phyloP scores from a whole-genome alignment of 2,329 filamentous ascomycete species.

The Immersiporthe knoxdaviesiana region DNA sequence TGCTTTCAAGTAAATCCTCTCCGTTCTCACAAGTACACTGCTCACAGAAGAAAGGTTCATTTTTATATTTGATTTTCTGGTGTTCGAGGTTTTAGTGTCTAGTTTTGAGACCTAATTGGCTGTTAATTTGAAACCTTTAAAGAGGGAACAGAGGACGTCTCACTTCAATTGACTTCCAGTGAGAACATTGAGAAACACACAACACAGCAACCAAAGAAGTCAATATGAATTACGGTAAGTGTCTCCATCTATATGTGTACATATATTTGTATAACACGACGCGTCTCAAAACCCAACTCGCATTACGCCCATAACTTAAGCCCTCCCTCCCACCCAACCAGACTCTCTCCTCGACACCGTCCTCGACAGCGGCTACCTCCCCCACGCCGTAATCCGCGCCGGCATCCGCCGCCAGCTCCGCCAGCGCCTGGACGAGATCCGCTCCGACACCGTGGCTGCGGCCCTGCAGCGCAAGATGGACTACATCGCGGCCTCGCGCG shows the following conservation, averaged over 20 bases:
- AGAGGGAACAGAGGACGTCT: background rate
- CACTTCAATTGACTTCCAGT: background rate
- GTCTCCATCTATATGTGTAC: background rate
- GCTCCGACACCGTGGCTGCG: constrained; percentile 54
- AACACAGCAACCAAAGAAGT: background rate
- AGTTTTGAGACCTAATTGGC: background rate
- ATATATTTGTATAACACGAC: background rate
- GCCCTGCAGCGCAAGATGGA: constrained; percentile 64
- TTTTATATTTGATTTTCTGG: background rate
- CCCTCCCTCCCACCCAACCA: background rate
- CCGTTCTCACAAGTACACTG: background rate
- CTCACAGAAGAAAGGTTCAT: too few species aligned
- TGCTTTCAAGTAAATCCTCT: background rate
- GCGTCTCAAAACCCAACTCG: background rate
- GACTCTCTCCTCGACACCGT: constrained; percentile 50
- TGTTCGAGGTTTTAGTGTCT: background rate
- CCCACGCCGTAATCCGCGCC: constrained; percentile 62
- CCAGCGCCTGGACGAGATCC: constrained; percentile 61
- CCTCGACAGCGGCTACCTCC: constrained; percentile 68
- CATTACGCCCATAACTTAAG: background rate
- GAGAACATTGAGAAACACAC: background rate
- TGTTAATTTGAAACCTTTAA: background rate
- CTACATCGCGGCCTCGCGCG: constrained; percentile 63
- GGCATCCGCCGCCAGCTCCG: constrained; percentile 69
- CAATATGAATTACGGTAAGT: constrained; percentile 31